Evolutionary conservation across 176 grass and related monocot species (phyloP).

Genomic region (Oryza meyeriana): DNA sequence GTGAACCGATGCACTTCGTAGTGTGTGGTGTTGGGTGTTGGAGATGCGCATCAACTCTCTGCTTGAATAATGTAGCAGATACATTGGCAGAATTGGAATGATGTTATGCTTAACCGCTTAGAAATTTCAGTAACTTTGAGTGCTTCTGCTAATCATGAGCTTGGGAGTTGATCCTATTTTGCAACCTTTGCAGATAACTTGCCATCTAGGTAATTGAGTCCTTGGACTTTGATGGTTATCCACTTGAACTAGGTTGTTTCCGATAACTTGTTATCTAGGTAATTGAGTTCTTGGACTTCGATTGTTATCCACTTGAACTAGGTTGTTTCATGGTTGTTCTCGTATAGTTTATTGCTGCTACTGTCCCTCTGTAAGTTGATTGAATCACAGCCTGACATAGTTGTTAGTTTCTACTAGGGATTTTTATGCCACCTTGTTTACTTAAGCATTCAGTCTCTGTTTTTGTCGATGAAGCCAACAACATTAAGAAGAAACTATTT

Average conservation of each 20-base stretch:
- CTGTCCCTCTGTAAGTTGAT: not conserved
- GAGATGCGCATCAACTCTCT: not conserved
- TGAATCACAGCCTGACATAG: not conserved
- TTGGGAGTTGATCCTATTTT: not conserved
- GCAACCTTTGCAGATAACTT: not conserved
- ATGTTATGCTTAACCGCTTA: not conserved
- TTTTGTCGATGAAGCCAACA: no score
- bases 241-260: not conserved
- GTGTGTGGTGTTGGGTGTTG: not conserved
- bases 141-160: not conserved
- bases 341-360: not conserved
- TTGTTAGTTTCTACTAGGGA: not conserved
- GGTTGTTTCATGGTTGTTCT: not conserved
- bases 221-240: not conserved
- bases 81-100: not conserved
- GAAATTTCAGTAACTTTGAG: not conserved
- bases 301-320: not conserved
- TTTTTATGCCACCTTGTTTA: not conserved
- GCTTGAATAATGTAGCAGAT: slow-evolving; percentile 39
- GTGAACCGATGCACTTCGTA: not conserved
- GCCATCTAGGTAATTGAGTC: not conserved
- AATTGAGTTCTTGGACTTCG: not conserved
- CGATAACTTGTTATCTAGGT: not conserved
- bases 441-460: not conserved
- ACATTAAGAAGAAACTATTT: not conserved